Evolutionary conservation across 2,329 filamentous ascomycete genomes (phyloP).

Genomic region (Periconia digitata): DNA sequence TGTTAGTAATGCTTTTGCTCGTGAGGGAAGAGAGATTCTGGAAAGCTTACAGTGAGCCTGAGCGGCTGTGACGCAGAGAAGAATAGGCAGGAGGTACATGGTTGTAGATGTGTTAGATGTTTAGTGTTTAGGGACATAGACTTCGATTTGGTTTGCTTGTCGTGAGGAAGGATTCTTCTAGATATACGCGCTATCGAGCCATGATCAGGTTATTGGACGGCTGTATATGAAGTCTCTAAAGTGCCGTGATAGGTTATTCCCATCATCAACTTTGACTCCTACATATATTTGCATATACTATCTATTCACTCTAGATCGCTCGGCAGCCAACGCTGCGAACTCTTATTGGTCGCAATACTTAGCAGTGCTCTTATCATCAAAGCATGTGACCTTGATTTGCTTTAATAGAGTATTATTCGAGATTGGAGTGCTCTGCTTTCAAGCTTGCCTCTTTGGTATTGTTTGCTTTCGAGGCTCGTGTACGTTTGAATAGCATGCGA

Average conservation of each 20-base stretch:
- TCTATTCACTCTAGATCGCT: neutral
- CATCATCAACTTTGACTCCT: neutral
- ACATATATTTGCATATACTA: neutral
- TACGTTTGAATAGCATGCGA: no score
- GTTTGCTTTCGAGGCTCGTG: no score
- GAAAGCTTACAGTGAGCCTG: slow-evolving; percentile 24
- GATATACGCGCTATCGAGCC: neutral
- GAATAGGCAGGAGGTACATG: slow-evolving; percentile 5
- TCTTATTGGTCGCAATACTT: neutral
- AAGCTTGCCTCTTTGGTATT: no score
- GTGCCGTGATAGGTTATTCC: neutral
- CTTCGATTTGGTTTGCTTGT: neutral
- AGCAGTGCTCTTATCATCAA: neutral
- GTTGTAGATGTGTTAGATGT: neutral
- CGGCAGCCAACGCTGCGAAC: neutral
- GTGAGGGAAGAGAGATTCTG: neutral
- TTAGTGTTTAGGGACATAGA: no score
- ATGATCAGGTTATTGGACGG: neutral
- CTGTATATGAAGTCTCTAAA: neutral
- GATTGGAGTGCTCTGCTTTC: no score
- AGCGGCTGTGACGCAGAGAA: slow-evolving; percentile 18
- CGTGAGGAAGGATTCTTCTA: neutral
- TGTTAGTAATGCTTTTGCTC: neutral
- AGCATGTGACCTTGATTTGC: neutral
- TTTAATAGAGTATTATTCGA: neutral